Evolutionary conservation across 1,284 basidiomycete genomes (phyloP).

Genomic region (Anthracocystis walkeri): DNA sequence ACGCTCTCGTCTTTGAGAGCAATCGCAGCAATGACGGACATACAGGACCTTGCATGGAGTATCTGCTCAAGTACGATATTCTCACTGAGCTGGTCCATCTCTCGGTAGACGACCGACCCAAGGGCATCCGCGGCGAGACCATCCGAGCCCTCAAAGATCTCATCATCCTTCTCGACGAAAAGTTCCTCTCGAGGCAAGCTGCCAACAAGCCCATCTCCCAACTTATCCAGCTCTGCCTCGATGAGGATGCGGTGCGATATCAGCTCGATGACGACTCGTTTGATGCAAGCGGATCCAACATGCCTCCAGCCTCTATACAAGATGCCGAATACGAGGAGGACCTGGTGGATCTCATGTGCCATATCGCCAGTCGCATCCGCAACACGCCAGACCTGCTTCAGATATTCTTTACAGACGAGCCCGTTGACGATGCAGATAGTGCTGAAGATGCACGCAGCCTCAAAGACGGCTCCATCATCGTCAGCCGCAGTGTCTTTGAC

Average conservation of each 20-base stretch:
- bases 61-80: constrained; percentile 82
- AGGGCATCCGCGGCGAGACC: constrained; percentile 62
- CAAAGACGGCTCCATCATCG: constrained; percentile 46
- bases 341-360: constrained; percentile 64
- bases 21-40: constrained; percentile 81
- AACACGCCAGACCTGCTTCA: constrained; percentile 60
- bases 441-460: constrained; percentile 17
- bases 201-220: constrained; percentile 84
- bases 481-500: constrained; percentile 28
- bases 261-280: constrained; percentile 76
- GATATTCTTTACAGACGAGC: constrained; percentile 60
- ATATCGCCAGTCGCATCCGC: constrained; percentile 61
- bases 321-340: constrained; percentile 44
- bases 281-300: constrained; percentile 7
- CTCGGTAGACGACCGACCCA: constrained; percentile 61
- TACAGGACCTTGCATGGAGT: constrained; percentile 84
- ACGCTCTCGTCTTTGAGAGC: constrained; percentile 86
- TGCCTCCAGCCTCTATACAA: constrained; percentile 4
- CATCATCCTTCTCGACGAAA: constrained; percentile 66
- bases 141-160: constrained; percentile 65
- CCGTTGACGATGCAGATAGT: constrained; percentile 26
- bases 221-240: constrained; percentile 86
- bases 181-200: constrained; percentile 63
- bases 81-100: constrained; percentile 62
- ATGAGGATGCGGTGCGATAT: constrained; percentile 87